Evolutionary conservation across 805 yeast species (phyloP), one percentile per base, ranked within the genome.

Genomic region (Cyberlindnera mrakii): DNA sequence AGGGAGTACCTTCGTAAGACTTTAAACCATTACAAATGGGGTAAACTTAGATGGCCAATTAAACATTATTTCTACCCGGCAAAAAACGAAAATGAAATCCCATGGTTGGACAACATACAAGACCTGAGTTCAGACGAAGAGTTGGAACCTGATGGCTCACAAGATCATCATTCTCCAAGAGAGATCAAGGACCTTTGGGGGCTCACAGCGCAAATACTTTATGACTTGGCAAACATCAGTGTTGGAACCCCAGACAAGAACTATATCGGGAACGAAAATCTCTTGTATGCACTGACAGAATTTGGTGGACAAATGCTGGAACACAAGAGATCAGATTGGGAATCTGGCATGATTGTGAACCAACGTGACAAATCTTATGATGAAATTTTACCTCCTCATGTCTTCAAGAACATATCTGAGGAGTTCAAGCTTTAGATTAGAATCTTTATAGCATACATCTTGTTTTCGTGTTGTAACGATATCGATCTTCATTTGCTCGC

Each of bases 141-240:
- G 35, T 30, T 45, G 13, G 50, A 50, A 3, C 51, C 48, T 29
- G 56, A 54, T 33, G 49, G 45, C 47, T 65, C 25, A 57, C 56
- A 45, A 58, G 55, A 31, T 62, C 48, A 60, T 38, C 63, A 66
- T 59, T 72, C 51, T 56, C 33, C 44, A 6, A 35, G 42, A 4
- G 77, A 66, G 30, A 72, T 80, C 32, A 77, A 84, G 54, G 85
- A 83, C 54, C 80, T 85, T 5, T 85, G 93, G 95, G 95, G 95
- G 1, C 63, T 85, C 31, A 85, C 93, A 0, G 91, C 90, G 3
- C 83, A 82, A 55, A 84, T 85, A 9, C 57, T 85, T n/a, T 85
- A 77, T 53, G 91, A 85, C 57, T 55, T 85, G 25, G 81, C 88
- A 2, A 71, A 70, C 44, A 68, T 83, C 9, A 65, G 75, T 4